These are phyloP conservation scores for Adansonia grandidieri DNA, from an alignment of 441 rosid species.

Conservation along the genomic window DNA sequence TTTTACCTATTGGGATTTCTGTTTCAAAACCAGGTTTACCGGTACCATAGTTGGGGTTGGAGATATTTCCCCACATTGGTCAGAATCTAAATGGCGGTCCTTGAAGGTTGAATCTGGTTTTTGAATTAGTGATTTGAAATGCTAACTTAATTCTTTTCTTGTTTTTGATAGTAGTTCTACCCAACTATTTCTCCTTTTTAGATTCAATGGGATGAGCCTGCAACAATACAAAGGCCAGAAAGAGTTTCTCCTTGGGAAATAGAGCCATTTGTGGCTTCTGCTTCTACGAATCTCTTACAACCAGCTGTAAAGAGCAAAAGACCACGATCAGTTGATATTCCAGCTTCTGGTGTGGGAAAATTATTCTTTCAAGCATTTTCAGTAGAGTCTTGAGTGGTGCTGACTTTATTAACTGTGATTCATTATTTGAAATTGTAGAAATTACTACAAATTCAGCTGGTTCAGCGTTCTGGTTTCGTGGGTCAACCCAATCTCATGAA, in stretches of 20 bases:
- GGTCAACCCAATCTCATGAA: slow-evolving; percentile 49
- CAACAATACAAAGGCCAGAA: slow-evolving; percentile 72
- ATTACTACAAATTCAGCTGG: slow-evolving; percentile 42
- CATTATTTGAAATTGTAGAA: slow-evolving; percentile 40
- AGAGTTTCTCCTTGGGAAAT: slow-evolving; percentile 97
- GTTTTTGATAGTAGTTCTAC: slow-evolving; percentile 31
- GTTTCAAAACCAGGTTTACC: slow-evolving; percentile 54
- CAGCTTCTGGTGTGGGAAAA: slow-evolving; percentile 50
- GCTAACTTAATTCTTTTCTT: slow-evolving; percentile 22
- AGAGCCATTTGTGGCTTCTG: slow-evolving; percentile 61
- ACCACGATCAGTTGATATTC: slow-evolving; percentile 56
- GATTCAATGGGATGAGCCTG: slow-evolving; percentile 95
- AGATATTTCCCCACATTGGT: slow-evolving; percentile 73
- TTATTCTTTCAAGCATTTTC: slow-evolving; percentile 6
- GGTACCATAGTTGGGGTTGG: slow-evolving; percentile 84
- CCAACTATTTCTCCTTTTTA: slow-evolving; percentile 35
- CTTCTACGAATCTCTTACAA: slow-evolving; percentile 46
- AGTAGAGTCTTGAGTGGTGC: neutral
- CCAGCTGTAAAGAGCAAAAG: slow-evolving; percentile 66
- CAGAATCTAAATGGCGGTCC: slow-evolving; percentile 81
- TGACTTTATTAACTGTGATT: slow-evolving; percentile 19
- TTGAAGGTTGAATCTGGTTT: slow-evolving; percentile 59
- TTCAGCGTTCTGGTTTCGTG: slow-evolving; percentile 51
- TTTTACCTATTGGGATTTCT: slow-evolving; percentile 18
- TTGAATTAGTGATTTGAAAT: slow-evolving; percentile 20